Evolutionary conservation across 2,329 filamentous ascomycete species (phyloP).

Genomic region (Boeremia exigua): DNA sequence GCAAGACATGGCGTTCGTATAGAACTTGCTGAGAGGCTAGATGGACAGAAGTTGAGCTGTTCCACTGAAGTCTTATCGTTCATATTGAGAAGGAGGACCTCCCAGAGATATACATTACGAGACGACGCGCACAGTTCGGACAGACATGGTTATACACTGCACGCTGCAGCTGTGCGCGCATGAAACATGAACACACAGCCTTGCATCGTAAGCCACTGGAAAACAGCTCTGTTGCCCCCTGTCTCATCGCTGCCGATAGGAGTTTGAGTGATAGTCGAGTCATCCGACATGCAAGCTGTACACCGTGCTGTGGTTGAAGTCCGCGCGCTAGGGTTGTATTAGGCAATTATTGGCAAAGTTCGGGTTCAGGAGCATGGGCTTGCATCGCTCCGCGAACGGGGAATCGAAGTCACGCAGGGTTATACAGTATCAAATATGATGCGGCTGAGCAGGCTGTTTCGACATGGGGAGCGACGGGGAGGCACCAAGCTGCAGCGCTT

Average conservation of each 20-base stretch:
- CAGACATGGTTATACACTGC: background rate
- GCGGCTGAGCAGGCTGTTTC: background rate
- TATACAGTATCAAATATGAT: background rate
- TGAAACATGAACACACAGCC: slow-evolving; percentile 10
- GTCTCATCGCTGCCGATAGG: background rate
- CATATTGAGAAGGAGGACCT: too few species aligned
- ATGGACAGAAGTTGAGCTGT: background rate
- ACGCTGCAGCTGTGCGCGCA: background rate
- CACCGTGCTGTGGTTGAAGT: background rate
- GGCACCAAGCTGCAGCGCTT: background rate
- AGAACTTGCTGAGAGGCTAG: background rate
- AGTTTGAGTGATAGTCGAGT: background rate
- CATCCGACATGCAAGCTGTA: background rate
- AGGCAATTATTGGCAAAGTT: background rate
- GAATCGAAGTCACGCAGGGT: background rate
- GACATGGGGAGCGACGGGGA: background rate
- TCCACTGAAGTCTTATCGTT: background rate
- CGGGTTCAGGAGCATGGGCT: background rate
- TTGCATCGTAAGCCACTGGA: background rate
- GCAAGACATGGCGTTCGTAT: background rate
- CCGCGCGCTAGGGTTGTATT: slow-evolving; percentile 8
- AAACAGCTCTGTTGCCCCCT: background rate
- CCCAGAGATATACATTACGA: background rate
- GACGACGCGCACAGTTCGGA: background rate
- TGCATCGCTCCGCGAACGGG: background rate